These are phyloP conservation scores for Scheffersomyces lignosus DNA, from an alignment of 805 yeast species.

Conservation along the genomic window DNA sequence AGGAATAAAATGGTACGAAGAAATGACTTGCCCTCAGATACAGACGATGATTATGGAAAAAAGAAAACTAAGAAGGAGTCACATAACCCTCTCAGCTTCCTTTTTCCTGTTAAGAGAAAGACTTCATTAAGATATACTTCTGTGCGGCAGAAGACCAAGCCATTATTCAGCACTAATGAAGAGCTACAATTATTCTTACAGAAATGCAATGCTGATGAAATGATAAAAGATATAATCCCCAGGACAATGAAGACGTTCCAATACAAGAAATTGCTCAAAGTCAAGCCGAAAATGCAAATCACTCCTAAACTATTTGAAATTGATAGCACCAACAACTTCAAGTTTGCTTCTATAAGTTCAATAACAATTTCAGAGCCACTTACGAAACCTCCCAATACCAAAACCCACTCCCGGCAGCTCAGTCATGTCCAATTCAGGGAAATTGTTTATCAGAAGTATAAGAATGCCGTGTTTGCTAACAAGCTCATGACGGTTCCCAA, in stretches of 20 bases:
- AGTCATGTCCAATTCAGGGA: conserved; percentile 14
- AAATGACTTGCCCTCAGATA: conserved; percentile 4
- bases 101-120: conserved; percentile 37
- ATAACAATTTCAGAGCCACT: background rate
- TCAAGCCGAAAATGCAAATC: conserved; percentile 10
- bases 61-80: conserved; percentile 3
- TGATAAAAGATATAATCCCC: conserved; percentile 33
- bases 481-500: conserved; percentile 15
- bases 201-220: conserved; percentile 15
- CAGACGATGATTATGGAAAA: conserved; percentile 2
- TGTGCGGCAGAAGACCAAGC: conserved; percentile 1
- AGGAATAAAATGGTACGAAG: conserved; percentile 26
- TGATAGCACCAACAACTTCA: background rate
- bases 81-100: conserved; percentile 19
- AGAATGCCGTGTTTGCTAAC: conserved; percentile 23
- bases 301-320: background rate
- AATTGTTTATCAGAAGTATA: conserved; percentile 28
- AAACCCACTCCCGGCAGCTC: conserved; percentile 1
- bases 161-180: conserved; percentile 7
- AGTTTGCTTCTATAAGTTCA: background rate
- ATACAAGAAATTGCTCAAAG: conserved; percentile 14
- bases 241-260: conserved; percentile 24
- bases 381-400: background rate
- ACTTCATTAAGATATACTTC: conserved; percentile 32
- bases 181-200: conserved; percentile 17